These are phyloP conservation scores for Coix lacrymajobi DNA, from an alignment of 176 grass and related monocot species.

Conservation along the genomic window DNA sequence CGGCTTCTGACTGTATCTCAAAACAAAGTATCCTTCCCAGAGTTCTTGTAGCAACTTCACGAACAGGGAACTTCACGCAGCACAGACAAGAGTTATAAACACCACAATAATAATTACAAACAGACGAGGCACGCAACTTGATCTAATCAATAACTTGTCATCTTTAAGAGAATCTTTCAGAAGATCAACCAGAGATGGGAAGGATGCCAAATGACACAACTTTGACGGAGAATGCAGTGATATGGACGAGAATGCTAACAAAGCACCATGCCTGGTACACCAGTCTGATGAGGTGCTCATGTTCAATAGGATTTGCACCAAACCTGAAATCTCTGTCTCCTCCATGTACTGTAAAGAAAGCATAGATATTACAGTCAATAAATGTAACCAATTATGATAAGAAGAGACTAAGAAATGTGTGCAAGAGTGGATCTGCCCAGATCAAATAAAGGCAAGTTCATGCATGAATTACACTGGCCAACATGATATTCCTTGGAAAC, in stretches of 20 bases:
- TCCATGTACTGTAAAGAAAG: constrained; percentile 72
- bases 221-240: constrained; percentile 59
- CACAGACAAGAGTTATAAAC: constrained; percentile 28
- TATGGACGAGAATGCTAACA: constrained; percentile 77
- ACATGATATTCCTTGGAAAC: not conserved
- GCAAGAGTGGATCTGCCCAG: not conserved
- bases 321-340: constrained; percentile 59
- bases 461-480: not conserved
- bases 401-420: not conserved
- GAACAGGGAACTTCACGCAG: constrained; percentile 78
- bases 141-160: constrained; percentile 67
- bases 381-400: not conserved
- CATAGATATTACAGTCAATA: not conserved
- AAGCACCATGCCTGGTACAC: constrained; percentile 80
- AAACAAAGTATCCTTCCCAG: constrained; percentile 65
- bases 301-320: constrained; percentile 56
- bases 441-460: constrained; percentile 7
- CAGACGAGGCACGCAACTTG: not conserved
- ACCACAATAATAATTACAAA: not conserved
- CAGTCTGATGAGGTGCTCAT: constrained; percentile 57
- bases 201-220: constrained; percentile 43
- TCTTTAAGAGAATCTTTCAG: constrained; percentile 86
- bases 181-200: constrained; percentile 53
- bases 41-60: constrained; percentile 78
- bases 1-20: constrained; percentile 50